Percentiles rank a stretch among this genome's conserved stretches.
phyloP scores from a whole-genome alignment of 306 rosid species.

The Aeschynomene evenia region DNA sequence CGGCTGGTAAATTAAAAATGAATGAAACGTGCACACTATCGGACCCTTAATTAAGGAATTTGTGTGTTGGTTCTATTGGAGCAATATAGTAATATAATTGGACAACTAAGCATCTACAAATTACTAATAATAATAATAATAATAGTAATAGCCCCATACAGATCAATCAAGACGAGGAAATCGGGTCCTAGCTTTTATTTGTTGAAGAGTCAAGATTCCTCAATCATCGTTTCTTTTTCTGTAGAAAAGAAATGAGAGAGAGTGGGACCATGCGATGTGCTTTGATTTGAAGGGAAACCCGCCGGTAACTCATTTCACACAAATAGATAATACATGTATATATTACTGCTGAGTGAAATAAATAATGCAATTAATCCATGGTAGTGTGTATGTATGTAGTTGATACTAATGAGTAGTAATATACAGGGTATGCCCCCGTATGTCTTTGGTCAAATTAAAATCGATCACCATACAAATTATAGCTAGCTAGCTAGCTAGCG shows the following conservation, averaged over 20 bases:
- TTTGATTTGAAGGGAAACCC: slow-evolving; percentile 15
- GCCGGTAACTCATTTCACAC: no score
- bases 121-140: no score
- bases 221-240: neutral
- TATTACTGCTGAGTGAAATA: no score
- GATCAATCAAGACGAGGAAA: slow-evolving; percentile 9
- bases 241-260: neutral
- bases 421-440: no score
- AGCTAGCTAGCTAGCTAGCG: no score
- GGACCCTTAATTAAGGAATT: slow-evolving; percentile 8
- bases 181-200: neutral
- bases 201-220: slow-evolving; percentile 38
- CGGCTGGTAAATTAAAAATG: neutral
- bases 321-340: no score
- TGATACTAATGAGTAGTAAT: no score
- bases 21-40: slow-evolving; percentile 37
- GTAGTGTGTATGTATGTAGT: neutral
- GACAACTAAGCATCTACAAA: slow-evolving; percentile 27
- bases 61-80: slow-evolving; percentile 10
- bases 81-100: slow-evolving; percentile 20
- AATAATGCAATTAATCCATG: no score
- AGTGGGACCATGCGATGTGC: slow-evolving; percentile 6
- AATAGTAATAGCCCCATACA: neutral
- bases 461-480: slow-evolving; percentile 6
- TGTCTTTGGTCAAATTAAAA: no score